Base-by-base conservation (phyloP, 2,329 filamentous ascomycete genomes). In the Rutstroemia sp. region DNA sequence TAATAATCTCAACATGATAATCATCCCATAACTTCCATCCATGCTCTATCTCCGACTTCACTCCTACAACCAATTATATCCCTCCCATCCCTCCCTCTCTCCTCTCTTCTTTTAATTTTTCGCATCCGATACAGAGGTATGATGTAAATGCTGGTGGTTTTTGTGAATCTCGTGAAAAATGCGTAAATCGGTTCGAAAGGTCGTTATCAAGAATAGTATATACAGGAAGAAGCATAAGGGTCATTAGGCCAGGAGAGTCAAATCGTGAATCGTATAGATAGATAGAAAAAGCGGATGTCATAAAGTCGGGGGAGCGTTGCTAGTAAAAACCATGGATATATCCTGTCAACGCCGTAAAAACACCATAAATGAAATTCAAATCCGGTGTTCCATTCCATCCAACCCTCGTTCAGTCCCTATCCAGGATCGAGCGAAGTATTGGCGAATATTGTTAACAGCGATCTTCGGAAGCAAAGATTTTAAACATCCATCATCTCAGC, bases 401-500 rank as follows among this genome's bases (percentile, higher is more conserved):
- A 68, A 65, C 52, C 56, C 51, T 61, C 59, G 54, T 59, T 59
- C 60, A 60, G 51, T 61, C 57, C 64, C 48, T 66, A 67, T 69
- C 66, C 64, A 69, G 66, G 66, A 64, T 51, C 42, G 57, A 62
- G 60, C 57, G 58, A 66, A 66, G 52, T 54, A 58, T 47, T 55
- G 59, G 46, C 52, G 51, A 56, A 56, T 58, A 55, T 54, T 57
- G 48, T 51, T 47, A 47, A 60, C 51, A 49, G 55, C 54, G 38
- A 57, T 53, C 21, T 52, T 44, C 58, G 16, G 56, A 60, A 58
- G 48, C 54, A 62, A 58, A 58, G 23, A 58, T 58, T 38, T 68
- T 57, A 71, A 45, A 70, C 66, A 61, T 70, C 68, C 61, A 69
- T 69, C 69, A 71, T 71, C 53, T 71, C 69, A 30, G 67, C 65